These are phyloP conservation scores for Endoconidiophora polonica DNA, from an alignment of 2,329 filamentous ascomycete species.

Conservation along the genomic window DNA sequence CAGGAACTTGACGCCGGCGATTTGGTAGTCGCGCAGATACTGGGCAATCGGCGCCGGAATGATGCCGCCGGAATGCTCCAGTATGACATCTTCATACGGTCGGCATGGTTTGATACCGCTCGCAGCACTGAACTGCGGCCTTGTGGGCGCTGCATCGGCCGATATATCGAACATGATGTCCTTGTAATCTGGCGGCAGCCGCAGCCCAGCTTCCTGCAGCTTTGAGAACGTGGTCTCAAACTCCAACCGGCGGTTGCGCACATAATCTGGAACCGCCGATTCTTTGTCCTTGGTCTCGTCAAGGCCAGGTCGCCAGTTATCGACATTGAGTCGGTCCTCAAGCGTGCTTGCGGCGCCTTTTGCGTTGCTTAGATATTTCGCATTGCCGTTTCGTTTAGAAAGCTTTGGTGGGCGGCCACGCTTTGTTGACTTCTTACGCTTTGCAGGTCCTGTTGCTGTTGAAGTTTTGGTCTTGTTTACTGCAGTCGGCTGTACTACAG, in stretches of 20 bases:
- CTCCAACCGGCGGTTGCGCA: constrained; percentile 46
- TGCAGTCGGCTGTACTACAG: too few species aligned
- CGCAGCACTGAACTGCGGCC: constrained; percentile 45
- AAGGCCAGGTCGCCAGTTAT: too few species aligned
- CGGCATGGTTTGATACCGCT: constrained; percentile 46
- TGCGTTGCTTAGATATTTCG: background rate
- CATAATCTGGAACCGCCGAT: constrained; percentile 46
- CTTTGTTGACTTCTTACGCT: background rate
- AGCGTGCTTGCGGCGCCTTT: background rate
- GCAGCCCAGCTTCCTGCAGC: constrained; percentile 52
- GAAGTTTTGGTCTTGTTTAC: too few species aligned
- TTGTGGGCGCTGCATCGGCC: constrained; percentile 45
- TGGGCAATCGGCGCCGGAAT: constrained; percentile 83
- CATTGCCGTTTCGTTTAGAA: background rate
- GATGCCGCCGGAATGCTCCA: constrained; percentile 59
- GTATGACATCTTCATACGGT: constrained; percentile 55
- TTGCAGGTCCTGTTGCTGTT: background rate
- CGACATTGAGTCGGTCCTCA: background rate
- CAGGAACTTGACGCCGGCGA: constrained; percentile 69
- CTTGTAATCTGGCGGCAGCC: constrained; percentile 60
- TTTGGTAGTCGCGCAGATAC: constrained; percentile 82
- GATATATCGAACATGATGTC: constrained; percentile 59
- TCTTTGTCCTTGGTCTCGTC: background rate
- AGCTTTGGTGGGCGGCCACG: background rate
- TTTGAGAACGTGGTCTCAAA: constrained; percentile 48